Evolutionary conservation across 345 rosid species (phyloP).

Genomic region (Gynandropsis gynandra): DNA sequence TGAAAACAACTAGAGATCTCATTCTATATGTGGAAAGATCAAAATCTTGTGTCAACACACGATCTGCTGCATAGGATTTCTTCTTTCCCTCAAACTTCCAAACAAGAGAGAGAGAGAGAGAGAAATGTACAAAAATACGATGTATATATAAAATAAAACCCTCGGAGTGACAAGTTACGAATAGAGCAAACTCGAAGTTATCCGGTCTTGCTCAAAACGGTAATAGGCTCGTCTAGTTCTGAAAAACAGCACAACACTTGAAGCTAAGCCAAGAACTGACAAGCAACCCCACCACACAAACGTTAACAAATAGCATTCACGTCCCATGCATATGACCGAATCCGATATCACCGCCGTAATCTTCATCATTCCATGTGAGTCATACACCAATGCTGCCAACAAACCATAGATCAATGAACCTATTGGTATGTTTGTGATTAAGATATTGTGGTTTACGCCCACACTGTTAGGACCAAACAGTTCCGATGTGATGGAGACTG

Average conservation of each 20-base stretch:
- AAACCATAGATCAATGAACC: constrained; percentile 80
- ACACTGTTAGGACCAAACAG: constrained; percentile 85
- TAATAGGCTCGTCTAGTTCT: constrained; percentile 83
- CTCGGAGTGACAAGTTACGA: constrained; percentile 1
- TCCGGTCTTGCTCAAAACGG: constrained; percentile 58
- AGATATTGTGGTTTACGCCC: constrained; percentile 91
- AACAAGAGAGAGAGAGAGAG: too few relatives aligned
- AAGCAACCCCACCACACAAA: constrained; percentile 90
- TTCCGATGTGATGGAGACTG: constrained; percentile 86
- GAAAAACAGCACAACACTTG: constrained; percentile 57
- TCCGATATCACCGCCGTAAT: not conserved
- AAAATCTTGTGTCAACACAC: too few relatives aligned
- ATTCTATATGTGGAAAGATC: too few relatives aligned
- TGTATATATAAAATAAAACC: constrained; percentile 16
- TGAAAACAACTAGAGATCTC: too few relatives aligned
- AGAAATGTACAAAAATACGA: too few relatives aligned
- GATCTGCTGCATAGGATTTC: too few relatives aligned
- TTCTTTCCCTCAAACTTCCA: too few relatives aligned
- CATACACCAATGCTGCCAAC: constrained; percentile 76
- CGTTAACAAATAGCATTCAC: constrained; percentile 64
- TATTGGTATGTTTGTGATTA: constrained; percentile 84
- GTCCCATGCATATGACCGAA: constrained; percentile 64
- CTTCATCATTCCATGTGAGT: constrained; percentile 37
- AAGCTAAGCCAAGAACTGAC: constrained; percentile 59
- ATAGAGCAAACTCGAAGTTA: constrained; percentile 21